Evolutionary conservation across 148 eudicot species (phyloP), one percentile per base, ranked within the genome.

Genomic region (Cornus kousa): DNA sequence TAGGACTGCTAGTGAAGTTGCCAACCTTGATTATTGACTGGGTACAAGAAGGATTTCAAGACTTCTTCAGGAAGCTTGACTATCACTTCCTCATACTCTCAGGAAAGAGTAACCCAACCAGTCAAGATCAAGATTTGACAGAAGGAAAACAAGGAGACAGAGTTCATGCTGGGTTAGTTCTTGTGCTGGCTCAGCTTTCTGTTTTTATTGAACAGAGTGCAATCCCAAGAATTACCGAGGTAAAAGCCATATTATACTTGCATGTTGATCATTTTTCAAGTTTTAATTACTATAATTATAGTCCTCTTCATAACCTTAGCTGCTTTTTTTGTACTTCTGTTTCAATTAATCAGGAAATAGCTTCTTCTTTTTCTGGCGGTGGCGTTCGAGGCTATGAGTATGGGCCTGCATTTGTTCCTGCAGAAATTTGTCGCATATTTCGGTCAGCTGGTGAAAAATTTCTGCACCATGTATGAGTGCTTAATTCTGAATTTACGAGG

Each of bases 11-110:
- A 66, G 74, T 82, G 43, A 88, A 90, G 82, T 85, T 97, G 87
- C 88, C 91, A 87, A 93, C 86, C 80, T 74, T 78, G 74, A 80
- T 89, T 70, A 84, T 90, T 75, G 95, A 88, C 82, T 91, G 98
- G 99, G 97, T 91, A 77, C 97, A 91, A 84, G 98, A 92, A 87
- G 99, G 99, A 80, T 97, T 94, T 82, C 92, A 97, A 82, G 83
- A 83, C 79, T 97, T 97, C 88, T 97, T 94, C 83, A 85, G 82
- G 79, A 84, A 90, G 74, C 98, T 97, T 74, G 83, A 92, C 83
- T 73, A 78, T 68, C 90, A 80, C 84, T 97, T 97, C 82, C 82
- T 83, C 74, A 77, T 86, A 82, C 89, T 94, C 79, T 88, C 95
- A 22, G 98, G 98, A 79, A 87, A 87, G 86, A 86, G 81, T 72